Conservation (phyloP, 1,284 basidiomycete genomes). For the Microbotryum saponariae region DNA sequence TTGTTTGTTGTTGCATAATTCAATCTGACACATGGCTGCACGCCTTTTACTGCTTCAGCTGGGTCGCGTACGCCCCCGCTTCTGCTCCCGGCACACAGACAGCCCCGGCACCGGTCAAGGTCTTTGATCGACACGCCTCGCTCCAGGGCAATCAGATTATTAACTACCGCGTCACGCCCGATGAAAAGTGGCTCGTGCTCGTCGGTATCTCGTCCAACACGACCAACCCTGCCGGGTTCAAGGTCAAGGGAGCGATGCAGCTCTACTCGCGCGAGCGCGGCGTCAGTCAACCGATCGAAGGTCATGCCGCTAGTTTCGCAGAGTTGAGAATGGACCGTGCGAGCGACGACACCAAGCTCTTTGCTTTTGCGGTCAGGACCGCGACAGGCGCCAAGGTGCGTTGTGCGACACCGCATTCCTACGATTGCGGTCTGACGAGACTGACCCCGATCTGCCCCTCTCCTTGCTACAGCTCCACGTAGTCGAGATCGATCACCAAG, state of each 20-base stretch:
- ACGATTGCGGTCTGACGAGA: neutral
- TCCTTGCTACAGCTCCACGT: conserved; percentile 69
- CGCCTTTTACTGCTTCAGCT: conserved; percentile 6
- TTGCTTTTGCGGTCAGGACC: conserved; percentile 91
- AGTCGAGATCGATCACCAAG: conserved; percentile 94
- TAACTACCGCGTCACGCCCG: conserved; percentile 86
- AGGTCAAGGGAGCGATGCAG: conserved; percentile 95
- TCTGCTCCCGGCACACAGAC: conserved; percentile 32
- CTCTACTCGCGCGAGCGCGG: conserved; percentile 82
- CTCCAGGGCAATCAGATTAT: conserved; percentile 94
- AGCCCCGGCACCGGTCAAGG: conserved; percentile 71
- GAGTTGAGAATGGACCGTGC: conserved; percentile 83
- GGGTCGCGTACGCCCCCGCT: conserved; percentile 23
- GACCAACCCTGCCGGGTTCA: conserved; percentile 85
- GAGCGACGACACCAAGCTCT: conserved; percentile 76
- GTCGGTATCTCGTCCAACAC: conserved; percentile 94
- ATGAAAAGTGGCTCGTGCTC: conserved; percentile 96
- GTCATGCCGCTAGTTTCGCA: conserved; percentile 94
- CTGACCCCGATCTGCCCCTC: conserved; percentile 12
- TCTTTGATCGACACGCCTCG: conserved; percentile 95
- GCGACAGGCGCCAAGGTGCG: conserved; percentile 91
- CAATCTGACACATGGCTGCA: conserved; percentile 34
- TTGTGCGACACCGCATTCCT: neutral
- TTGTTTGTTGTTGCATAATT: neutral
- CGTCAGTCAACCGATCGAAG: conserved; percentile 98